Conservation (phyloP, 805 yeast species). For the Nakazawaea laoshanensis region DNA sequence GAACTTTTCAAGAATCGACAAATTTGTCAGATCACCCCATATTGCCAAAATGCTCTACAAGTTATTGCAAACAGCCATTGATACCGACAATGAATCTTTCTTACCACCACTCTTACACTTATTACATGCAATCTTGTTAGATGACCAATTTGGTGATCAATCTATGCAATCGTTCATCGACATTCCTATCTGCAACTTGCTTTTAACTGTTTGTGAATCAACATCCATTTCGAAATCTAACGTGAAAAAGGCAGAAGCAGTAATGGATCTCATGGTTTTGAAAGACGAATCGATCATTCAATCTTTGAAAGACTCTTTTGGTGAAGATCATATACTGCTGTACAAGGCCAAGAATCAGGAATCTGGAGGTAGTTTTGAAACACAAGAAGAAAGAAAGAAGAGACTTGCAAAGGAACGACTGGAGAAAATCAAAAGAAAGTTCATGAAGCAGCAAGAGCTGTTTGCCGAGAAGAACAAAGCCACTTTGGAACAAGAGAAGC, state of each 20-base stretch:
- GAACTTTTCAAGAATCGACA: constrained; percentile 34
- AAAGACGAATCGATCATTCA: constrained; percentile 43
- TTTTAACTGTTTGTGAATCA: constrained; percentile 43
- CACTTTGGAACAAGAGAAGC: constrained; percentile 12
- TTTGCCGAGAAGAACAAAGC: constrained; percentile 32
- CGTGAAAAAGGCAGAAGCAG: constrained; percentile 45
- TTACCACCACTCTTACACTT: constrained; percentile 58
- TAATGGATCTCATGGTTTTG: constrained; percentile 41
- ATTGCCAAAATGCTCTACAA: constrained; percentile 54
- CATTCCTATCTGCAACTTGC: constrained; percentile 47
- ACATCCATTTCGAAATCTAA: constrained; percentile 38
- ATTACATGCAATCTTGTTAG: constrained; percentile 50
- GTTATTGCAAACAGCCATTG: constrained; percentile 44
- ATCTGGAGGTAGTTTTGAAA: constrained; percentile 32
- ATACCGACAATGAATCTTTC: constrained; percentile 42
- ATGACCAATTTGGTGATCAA: constrained; percentile 26
- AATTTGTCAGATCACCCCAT: constrained; percentile 38
- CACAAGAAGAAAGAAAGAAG: constrained; percentile 46
- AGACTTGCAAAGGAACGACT: constrained; percentile 56
- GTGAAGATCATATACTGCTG: constrained; percentile 39
- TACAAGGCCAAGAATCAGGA: constrained; percentile 40
- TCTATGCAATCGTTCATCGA: constrained; percentile 27
- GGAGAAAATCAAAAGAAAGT: constrained; percentile 50
- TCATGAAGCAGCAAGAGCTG: constrained; percentile 43
- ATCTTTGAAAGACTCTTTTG: constrained; percentile 47